These are phyloP conservation scores for Retiboletus flavoniger DNA, from an alignment of 1,284 basidiomycete species.

Conservation along the genomic window DNA sequence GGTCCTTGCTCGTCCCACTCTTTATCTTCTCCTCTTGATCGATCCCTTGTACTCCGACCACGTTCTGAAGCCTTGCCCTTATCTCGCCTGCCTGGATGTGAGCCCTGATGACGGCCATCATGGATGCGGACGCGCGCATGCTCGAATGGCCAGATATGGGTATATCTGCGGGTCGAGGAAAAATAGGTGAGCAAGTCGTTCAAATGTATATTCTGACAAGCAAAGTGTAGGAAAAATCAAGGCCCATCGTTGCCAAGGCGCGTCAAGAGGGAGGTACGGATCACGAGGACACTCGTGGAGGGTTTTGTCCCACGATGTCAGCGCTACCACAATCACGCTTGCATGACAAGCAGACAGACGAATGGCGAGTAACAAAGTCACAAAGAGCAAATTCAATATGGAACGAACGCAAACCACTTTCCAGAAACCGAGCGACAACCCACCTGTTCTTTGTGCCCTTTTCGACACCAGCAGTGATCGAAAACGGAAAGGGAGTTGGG, in stretches of 20 bases:
- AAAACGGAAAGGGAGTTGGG: constrained; percentile 67
- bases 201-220: neutral
- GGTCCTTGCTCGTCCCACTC: constrained; percentile 4
- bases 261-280: neutral
- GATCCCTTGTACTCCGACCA: constrained; percentile 14
- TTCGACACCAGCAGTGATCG: constrained; percentile 94
- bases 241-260: neutral
- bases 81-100: constrained; percentile 28
- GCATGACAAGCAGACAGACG: neutral
- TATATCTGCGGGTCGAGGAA: constrained; percentile 55
- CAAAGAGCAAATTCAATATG: neutral
- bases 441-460: constrained; percentile 92
- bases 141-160: constrained; percentile 96
- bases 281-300: neutral
- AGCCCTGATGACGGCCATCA: constrained; percentile 35
- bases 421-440: constrained; percentile 39
- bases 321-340: neutral
- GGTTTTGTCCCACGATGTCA: neutral
- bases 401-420: neutral
- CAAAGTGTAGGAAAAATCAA: neutral
- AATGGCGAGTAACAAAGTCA: neutral
- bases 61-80: constrained; percentile 20
- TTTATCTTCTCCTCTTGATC: constrained; percentile 7
- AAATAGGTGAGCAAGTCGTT: constrained; percentile 7
- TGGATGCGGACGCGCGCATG: constrained; percentile 81